Evolutionary conservation across 2,329 filamentous ascomycete species (phyloP), one percentile per base, ranked within the genome.

Genomic region (Colletotrichum chlorophyti): DNA sequence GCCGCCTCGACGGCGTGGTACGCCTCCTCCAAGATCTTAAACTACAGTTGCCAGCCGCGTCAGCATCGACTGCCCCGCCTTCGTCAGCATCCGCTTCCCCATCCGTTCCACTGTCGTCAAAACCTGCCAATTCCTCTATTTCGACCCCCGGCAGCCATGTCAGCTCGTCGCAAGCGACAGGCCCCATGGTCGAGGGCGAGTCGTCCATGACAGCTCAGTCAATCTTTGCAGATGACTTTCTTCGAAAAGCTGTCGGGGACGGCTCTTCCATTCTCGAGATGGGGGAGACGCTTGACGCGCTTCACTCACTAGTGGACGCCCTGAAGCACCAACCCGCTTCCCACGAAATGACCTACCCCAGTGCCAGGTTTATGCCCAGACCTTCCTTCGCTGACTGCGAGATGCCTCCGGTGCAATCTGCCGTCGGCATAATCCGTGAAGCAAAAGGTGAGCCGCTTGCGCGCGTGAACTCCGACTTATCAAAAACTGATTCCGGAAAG

Each of bases 171-270:
- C 42, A 63, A 40, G 54, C 65, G 17, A 67, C 68, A 5, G 70
- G 66, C n/a, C 66, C 68, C 5, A 67, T 74, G 3, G 66, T 79
- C 8, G 77, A 80, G 41, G 78, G 77, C 7, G 75, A 76, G 58
- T 78, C 76, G 3, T 80, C 77, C 2, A 61, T 80, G 21, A 71
- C 77, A 6, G 78, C 78, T 2, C 78, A 80, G 53, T 76, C 77
- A 2, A 73, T 71, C 11, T 80, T 81, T 60, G 78, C 78, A 29
- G 78, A 74, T 19, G 74, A 80, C 45, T 76, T 81, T 38, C 65
- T 78, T 3, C 69, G 74, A 19, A 72, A 76, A 51, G 72, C 70
- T 4, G 72, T 74, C 14, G 66, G 64, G 10, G 65, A 67, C 21
- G 66, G 61, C n/a, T 63, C 68, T 9, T 64, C 68, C 0, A 65